Percentiles rank a stretch among this genome's conserved stretches.
phyloP scores from a whole-genome alignment of 208 protist genomes.

The Wallacemonas sp. region DNA sequence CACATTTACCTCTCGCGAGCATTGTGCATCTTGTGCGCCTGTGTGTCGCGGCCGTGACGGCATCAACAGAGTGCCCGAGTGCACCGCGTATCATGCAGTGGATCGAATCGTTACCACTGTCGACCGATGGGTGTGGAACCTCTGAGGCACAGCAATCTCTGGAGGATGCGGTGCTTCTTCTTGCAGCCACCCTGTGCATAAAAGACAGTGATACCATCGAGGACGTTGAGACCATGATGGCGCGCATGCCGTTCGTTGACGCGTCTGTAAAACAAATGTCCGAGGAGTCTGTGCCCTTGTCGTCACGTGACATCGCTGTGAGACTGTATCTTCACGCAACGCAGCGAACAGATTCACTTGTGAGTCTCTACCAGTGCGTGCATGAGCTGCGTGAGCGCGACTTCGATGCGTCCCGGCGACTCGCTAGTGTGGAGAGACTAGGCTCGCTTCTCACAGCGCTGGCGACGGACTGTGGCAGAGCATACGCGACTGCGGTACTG shows the following conservation, averaged over 20 bases:
- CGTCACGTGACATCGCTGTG: background rate
- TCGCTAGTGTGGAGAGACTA: conserved; percentile 14
- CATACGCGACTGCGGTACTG: conserved; percentile 3
- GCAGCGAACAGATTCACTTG: background rate
- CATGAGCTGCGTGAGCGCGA: conserved; percentile 15
- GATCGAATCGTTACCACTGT: background rate
- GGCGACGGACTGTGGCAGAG: background rate
- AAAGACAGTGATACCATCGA: background rate
- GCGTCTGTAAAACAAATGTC: too few species aligned
- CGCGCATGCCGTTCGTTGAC: background rate
- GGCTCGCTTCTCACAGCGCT: background rate
- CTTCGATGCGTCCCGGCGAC: conserved; percentile 16
- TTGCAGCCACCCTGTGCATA: background rate
- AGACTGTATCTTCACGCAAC: background rate
- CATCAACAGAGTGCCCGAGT: background rate
- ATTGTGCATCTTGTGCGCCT: conserved; percentile 8
- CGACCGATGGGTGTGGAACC: background rate
- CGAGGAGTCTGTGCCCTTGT: background rate
- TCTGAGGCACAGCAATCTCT: background rate
- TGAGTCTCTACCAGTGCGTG: background rate
- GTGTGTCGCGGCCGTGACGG: background rate
- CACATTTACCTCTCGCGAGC: background rate
- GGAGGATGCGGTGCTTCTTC: background rate
- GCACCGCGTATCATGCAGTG: conserved; percentile 6
- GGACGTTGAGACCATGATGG: background rate